phyloP scores from a whole-genome alignment of 2,329 filamentous ascomycete genomes.

The Fusarium fracticaudum region DNA sequence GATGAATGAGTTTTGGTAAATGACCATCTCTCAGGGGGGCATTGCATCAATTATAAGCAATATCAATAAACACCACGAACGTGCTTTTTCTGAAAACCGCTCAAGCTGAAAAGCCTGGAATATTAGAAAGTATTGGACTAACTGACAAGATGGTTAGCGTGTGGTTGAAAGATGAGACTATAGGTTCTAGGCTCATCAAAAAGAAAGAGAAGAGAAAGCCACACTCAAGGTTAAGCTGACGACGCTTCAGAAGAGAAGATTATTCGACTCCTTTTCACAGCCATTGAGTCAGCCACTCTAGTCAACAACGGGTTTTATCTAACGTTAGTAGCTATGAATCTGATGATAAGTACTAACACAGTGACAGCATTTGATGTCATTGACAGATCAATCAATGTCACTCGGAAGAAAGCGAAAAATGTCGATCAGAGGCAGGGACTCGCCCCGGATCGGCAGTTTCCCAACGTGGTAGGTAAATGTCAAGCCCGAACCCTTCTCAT shows the following conservation, averaged over 20 bases:
- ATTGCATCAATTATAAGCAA: neutral
- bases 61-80: neutral
- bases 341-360: neutral
- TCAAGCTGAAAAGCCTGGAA: neutral
- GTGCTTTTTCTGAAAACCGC: neutral
- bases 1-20: neutral
- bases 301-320: neutral
- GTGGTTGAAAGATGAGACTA: neutral
- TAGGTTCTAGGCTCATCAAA: neutral
- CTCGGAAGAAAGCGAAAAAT: conserved; percentile 29
- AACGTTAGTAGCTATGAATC: no score
- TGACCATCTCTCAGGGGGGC: neutral
- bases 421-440: conserved; percentile 15
- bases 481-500: neutral
- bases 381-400: neutral
- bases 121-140: conserved; percentile 9
- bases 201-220: neutral
- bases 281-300: neutral
- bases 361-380: conserved; percentile 7
- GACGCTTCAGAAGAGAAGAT: neutral
- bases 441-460: conserved; percentile 35
- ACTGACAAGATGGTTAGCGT: neutral
- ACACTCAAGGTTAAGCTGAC: neutral
- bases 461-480: conserved; percentile 3
- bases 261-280: neutral